Evolutionary conservation across 1,139 yeast species (phyloP).

Genomic region (Kluyveromyces sp.): DNA sequence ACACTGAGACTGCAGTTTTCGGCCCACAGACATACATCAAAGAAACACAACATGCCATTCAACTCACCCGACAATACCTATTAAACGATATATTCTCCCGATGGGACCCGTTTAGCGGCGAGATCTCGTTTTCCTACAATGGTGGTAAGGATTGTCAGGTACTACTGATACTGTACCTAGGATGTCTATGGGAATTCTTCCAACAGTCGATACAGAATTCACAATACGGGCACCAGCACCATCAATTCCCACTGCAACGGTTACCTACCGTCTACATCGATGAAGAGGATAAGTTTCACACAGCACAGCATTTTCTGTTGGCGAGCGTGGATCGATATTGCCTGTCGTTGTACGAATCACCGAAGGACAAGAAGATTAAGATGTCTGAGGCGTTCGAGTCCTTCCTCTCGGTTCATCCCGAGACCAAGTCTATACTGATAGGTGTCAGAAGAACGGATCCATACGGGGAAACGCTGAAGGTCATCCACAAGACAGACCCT

Average conservation of each 20-base stretch:
- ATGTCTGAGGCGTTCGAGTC: constrained; percentile 29
- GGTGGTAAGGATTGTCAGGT: constrained; percentile 36
- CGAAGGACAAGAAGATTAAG: constrained; percentile 13
- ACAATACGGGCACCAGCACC: constrained; percentile 21
- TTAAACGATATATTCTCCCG: constrained; percentile 24
- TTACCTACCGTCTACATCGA: constrained; percentile 30
- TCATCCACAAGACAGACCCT: constrained; percentile 30
- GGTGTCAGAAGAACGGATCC: constrained; percentile 33
- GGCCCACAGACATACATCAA: constrained; percentile 16
- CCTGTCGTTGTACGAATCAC: constrained; percentile 27
- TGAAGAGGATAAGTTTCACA: constrained; percentile 25
- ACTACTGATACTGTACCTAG: constrained; percentile 26
- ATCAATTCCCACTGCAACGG: constrained; percentile 22
- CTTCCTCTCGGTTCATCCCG: constrained; percentile 21
- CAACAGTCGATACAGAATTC: constrained; percentile 13
- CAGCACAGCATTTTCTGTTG: constrained; percentile 25
- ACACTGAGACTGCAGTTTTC: constrained; percentile 4
- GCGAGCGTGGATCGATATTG: constrained; percentile 23
- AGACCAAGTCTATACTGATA: constrained; percentile 28
- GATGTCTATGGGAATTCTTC: constrained; percentile 31
- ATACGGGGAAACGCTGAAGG: constrained; percentile 22
- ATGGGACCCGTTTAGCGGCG: constrained; percentile 29
- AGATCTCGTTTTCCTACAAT: constrained; percentile 31
- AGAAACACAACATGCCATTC: constrained; percentile 28
- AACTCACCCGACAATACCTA: constrained; percentile 19